These are phyloP conservation scores for Biscogniauxia sp. DNA, from an alignment of 2,329 filamentous ascomycete genomes.

Conservation along the genomic window DNA sequence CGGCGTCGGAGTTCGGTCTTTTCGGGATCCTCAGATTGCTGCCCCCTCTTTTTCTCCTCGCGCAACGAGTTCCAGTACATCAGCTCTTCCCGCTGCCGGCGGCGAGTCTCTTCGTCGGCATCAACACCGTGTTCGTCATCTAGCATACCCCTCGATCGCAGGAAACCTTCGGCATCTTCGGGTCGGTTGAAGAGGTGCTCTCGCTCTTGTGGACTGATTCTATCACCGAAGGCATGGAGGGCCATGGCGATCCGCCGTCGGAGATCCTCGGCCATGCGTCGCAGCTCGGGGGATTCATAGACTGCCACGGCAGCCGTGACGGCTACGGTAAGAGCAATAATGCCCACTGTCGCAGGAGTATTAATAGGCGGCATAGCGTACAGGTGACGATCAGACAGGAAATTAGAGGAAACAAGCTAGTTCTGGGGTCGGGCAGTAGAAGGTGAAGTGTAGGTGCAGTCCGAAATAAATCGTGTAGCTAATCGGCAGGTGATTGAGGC, in stretches of 20 bases:
- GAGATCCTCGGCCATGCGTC: slow-evolving; percentile 59
- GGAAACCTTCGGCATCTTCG: slow-evolving; percentile 64
- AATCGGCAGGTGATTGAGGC: slow-evolving; percentile 1
- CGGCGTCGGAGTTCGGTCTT: slow-evolving; percentile 25
- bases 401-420: neutral
- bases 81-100: slow-evolving; percentile 61
- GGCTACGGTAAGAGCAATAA: slow-evolving; percentile 56
- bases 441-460: neutral
- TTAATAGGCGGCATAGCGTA: slow-evolving; percentile 54
- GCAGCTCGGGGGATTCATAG: slow-evolving; percentile 63
- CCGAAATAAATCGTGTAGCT: neutral
- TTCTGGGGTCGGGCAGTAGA: neutral
- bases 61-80: slow-evolving; percentile 63
- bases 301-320: slow-evolving; percentile 58
- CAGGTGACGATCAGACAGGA: slow-evolving; percentile 1
- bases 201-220: slow-evolving; percentile 46
- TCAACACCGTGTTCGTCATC: slow-evolving; percentile 50
- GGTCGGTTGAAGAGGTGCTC: slow-evolving; percentile 63
- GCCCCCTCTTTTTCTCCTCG: slow-evolving; percentile 42
- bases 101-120: slow-evolving; percentile 60
- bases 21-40: slow-evolving; percentile 24
- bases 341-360: slow-evolving; percentile 55
- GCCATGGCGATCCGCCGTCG: slow-evolving; percentile 60
- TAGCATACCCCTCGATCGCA: slow-evolving; percentile 46
- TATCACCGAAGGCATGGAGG: slow-evolving; percentile 57